Conservation (phyloP, 2,329 filamentous ascomycete species). For the Amauroascus niger region DNA sequence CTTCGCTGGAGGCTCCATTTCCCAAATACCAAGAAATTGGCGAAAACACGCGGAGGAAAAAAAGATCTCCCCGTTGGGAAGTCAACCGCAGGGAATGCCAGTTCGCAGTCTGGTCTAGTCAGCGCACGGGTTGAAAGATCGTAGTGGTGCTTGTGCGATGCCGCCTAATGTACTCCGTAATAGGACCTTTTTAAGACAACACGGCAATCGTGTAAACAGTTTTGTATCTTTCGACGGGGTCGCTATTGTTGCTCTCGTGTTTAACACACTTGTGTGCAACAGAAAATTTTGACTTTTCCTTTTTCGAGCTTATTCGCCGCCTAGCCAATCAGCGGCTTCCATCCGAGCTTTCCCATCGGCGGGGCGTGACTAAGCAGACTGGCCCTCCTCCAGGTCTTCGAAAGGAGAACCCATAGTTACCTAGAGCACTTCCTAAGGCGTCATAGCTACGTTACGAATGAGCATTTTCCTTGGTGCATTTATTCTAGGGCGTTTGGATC, state of each 20-base stretch:
- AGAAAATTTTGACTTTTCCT: conserved; percentile 6
- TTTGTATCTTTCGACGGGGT: background rate
- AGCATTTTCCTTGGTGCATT: conserved; percentile 4
- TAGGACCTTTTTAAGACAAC: too few species aligned
- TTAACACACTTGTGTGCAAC: background rate
- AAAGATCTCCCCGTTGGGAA: background rate
- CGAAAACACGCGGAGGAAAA: background rate
- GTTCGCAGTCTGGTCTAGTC: background rate
- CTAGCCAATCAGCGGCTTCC: conserved; percentile 6
- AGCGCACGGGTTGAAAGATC: background rate
- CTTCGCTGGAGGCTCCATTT: conserved; percentile 37
- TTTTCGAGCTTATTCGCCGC: background rate
- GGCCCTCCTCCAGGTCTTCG: background rate
- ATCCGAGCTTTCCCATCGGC: background rate
- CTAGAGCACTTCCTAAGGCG: background rate
- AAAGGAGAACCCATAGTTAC: too few species aligned
- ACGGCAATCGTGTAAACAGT: background rate
- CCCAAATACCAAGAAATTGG: background rate
- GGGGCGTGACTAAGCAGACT: conserved; percentile 9
- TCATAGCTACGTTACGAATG: background rate
- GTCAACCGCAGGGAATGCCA: background rate
- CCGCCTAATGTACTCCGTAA: background rate
- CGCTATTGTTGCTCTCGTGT: background rate
- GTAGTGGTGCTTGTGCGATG: background rate
- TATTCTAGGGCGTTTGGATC: background rate